These are phyloP conservation scores for Bullera alba DNA, from an alignment of 768 basidiomycete species.

Conservation along the genomic window DNA sequence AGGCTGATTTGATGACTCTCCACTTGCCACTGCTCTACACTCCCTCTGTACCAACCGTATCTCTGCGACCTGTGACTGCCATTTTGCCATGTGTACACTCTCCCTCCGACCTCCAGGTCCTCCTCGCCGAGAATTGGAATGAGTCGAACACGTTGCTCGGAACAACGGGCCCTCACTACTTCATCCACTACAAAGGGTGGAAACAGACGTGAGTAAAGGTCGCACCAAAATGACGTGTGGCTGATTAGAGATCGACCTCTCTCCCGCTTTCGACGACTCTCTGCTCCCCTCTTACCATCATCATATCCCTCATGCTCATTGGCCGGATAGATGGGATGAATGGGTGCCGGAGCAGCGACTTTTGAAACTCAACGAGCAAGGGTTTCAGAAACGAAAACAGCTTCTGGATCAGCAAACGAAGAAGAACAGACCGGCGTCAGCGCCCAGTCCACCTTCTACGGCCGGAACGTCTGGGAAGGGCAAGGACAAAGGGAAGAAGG, in stretches of 20 bases:
- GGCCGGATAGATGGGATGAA: slow-evolving; percentile 75
- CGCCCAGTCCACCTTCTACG: slow-evolving; percentile 5
- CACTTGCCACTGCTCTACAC: no score
- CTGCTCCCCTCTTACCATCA: neutral
- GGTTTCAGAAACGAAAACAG: slow-evolving; percentile 67
- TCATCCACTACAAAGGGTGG: slow-evolving; percentile 99
- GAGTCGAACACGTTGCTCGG: slow-evolving; percentile 59
- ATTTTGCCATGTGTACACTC: neutral
- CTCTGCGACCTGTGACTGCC: no score
- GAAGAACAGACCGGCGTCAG: slow-evolving; percentile 47
- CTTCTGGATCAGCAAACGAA: slow-evolving; percentile 51
- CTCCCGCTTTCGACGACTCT: neutral
- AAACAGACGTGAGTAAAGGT: slow-evolving; percentile 74
- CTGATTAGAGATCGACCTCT: neutral
- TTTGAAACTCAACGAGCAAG: slow-evolving; percentile 75
- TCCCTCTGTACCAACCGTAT: no score
- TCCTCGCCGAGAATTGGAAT: slow-evolving; percentile 61
- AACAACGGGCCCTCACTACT: slow-evolving; percentile 69
- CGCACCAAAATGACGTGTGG: neutral
- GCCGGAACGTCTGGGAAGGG: slow-evolving; percentile 11
- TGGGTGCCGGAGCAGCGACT: slow-evolving; percentile 80
- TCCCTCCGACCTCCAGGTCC: slow-evolving; percentile 51
- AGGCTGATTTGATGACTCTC: no score
- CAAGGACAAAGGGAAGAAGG: slow-evolving; percentile 42
- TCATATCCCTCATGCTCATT: neutral